Evolutionary conservation across 1,284 basidiomycete species (phyloP), one percentile per base, ranked within the genome.

Genomic region (Marasmius oreades): DNA sequence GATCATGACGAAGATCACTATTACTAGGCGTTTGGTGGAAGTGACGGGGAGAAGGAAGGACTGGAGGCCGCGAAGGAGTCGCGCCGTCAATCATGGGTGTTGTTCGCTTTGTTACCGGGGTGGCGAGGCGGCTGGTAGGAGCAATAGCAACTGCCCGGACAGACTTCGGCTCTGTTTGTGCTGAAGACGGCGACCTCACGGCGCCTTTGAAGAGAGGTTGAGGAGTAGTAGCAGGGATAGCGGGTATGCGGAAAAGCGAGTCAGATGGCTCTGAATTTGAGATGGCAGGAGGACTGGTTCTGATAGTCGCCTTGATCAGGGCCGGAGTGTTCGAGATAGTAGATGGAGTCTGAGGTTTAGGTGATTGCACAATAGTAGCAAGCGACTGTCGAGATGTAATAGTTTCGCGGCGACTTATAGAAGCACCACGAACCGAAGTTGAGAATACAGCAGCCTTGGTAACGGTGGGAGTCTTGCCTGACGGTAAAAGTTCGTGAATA

Each of bases 331-430:
- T n/a, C 14, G 6, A 18, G n/a, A 18, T 2, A 51, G 22, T 51
- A 28, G 57, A 33, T n/a, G 28, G 53, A 42, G 42, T 8, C 26
- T 44, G 31, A 28, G 20, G 51, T 37, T 52, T 55, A 57, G 24
- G 54, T 18, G 24, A 39, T 5, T 14, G 28, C 18, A 10, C 5
- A 3, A 61, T 51, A 33, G 62, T 61, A 52, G 60, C 59, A 4
- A 66, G 62, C 11, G 64, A 63, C 28, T 46, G 63, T 12, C 64
- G 61, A 48, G 61, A 58, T 24, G 52, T 48, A 18, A 37, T 55
- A 22, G 55, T 23, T 39, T 26, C 8, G 43, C 50, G 43, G 52
- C 36, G 24, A 51, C 55, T 56, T 34, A 59, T 37, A 18, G 23
- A 60, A 18, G 51, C 43, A 23, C 51, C 31, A 5, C 39, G 54